Base-by-base conservation (phyloP, 176 grass and related monocot genomes). In the Chloris gayana region DNA sequence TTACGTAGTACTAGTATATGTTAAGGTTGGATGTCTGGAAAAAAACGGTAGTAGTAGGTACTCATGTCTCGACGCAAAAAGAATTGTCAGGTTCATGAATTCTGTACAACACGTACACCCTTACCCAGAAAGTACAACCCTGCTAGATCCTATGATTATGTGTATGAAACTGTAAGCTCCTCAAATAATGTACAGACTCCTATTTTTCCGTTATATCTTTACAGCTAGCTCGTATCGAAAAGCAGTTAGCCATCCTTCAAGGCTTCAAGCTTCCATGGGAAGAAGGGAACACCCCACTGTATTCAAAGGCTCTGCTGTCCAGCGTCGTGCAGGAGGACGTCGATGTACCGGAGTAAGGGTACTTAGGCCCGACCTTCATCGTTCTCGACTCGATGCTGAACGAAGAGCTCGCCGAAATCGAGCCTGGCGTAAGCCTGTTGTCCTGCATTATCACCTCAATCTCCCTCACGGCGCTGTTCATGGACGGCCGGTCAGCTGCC, bases 391-490 rank as follows among this genome's bases (percentile, higher is more conserved):
- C 86, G 0, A 70, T 64, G 72, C 83, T 85, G 78, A 86, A 89
- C 11, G 80, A 93, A 59, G 88, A 79, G 83, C 82, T 85, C 9
- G 71, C 29, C 9, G 86, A 88, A 10, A 78, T 73, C 0, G 85
- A 77, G 47, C 33, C 87, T 0, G 69, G n/a, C n/a, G 66, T 85
- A 41, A 97, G 30, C 33, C 94, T 88, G 34, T 72, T 70, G 57
- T 87, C 77, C 80, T 83, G 86, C 86, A 97, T 82, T 51, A 93
- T 93, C 72, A 31, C 61, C 86, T 97, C 91, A 4, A 91, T 93
- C 85, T 89, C 86, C 78, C 88, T 93, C 44, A 83, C 91, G 3
- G 91, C 33, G 51, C 60, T 82, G 77, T 86, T 97, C 94, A 93
- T 97, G 0, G 78, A 74, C 3, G 94, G 94, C 26, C 94, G 72